Base-by-base conservation (phyloP, 2,329 filamentous ascomycete species). In the Aotearoamyces nothofagi region DNA sequence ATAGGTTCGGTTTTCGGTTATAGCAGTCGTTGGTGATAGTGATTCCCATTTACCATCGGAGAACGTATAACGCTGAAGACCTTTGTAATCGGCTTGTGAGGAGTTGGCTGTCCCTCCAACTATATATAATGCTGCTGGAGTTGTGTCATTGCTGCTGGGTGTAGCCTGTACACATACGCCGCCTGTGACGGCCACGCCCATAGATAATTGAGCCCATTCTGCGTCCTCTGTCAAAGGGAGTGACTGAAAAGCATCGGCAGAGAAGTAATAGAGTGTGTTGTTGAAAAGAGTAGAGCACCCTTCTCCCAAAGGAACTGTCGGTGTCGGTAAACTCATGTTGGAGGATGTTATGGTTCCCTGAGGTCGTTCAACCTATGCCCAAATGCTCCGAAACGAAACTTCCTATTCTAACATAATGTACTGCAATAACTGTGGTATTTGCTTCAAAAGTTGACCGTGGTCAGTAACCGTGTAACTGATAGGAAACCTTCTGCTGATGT, bases 261-360 rank as follows among this genome's bases (percentile, higher is more conserved):
- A 81, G 52, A 82, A 92, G 25, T 79, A 74, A 57, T 92, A 96
- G 30, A 96, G 69, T 9, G 74, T 83, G 51, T 84, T 75, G 48
- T 84, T 63, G 58, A 81, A 63, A 36, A 94, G 66, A 46, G 78
- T 70, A 33, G 84, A 83, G 56, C 87, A 96, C 45, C 81, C 74
- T 53, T 76, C 72, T 51, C 73, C 68, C 50, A 94, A 58, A 37
- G 75, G 60, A 47, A 72, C 64, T 30, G 67, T 58, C 29, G 84
- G 83, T 46, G 71, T 57, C 27, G 83, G 82, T 32, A 77, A 61
- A 30, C 32, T 25, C 47, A 50, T 50, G 31, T 26, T 39, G 26
- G 32, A 12, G n/a, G n/a, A n/a, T 12, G 8, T 17, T 15, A 9
- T 17, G 8, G 11, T 27, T 31, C 24, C 20, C 26, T 30, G 24